phyloP scores from a whole-genome alignment of 495 filamentous ascomycete species.

The Terfezia boudieri region DNA sequence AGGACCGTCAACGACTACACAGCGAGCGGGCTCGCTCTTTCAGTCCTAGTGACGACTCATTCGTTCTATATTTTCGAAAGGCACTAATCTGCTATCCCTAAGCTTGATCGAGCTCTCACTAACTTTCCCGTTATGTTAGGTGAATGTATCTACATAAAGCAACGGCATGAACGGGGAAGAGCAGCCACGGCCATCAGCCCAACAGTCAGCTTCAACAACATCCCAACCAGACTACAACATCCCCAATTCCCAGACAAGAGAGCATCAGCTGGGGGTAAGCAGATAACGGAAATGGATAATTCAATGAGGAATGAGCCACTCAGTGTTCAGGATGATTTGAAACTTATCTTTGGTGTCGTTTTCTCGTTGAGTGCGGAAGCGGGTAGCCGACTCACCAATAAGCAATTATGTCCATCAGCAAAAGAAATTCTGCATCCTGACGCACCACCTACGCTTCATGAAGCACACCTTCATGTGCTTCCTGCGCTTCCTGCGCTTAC shows the following conservation, averaged over 20 bases:
- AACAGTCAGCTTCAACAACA: slow-evolving; percentile 18
- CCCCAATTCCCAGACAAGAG: slow-evolving; percentile 15
- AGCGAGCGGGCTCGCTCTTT: too few species aligned
- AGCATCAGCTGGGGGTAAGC: slow-evolving; percentile 5
- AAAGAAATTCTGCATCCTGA: too few species aligned
- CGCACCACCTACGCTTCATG: too few species aligned
- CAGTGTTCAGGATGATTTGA: slow-evolving; percentile 67
- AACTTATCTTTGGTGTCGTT: slow-evolving; percentile 87
- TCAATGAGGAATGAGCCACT: slow-evolving; percentile 23
- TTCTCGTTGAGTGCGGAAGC: slow-evolving; percentile 83
- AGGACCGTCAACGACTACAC: too few species aligned
- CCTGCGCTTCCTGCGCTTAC: too few species aligned
- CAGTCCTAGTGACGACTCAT: slow-evolving; percentile 55
- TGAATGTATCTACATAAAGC: slow-evolving; percentile 89
- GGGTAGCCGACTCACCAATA: slow-evolving; percentile 20
- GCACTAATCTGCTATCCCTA: slow-evolving; percentile 29
- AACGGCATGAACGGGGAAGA: slow-evolving; percentile 30
- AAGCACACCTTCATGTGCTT: too few species aligned
- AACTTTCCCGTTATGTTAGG: slow-evolving; percentile 27
- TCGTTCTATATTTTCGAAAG: slow-evolving; percentile 98
- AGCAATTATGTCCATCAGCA: too few species aligned
- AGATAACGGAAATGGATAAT: background rate
- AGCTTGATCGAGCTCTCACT: too few species aligned
- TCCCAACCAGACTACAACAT: slow-evolving; percentile 19
- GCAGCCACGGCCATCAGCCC: background rate